Conservation (phyloP, 352 stramenopile genomes). For the Pythium dissotocum region DNA sequence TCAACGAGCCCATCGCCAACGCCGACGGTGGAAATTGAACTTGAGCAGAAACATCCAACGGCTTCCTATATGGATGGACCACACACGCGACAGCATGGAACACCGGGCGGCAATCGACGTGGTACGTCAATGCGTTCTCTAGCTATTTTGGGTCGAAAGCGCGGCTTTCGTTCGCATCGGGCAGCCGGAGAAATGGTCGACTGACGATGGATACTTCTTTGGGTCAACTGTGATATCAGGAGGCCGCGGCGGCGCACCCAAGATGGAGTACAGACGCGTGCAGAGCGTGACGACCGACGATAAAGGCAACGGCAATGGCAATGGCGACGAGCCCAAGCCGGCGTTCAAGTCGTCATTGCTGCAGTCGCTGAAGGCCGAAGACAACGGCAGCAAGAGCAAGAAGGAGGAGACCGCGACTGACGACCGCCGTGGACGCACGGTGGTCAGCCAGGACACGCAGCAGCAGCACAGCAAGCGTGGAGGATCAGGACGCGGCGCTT, state of each 20-base stretch:
- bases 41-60: slow-evolving; percentile 6
- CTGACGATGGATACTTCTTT: not conserved
- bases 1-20: slow-evolving; percentile 1
- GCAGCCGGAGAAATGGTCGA: not conserved
- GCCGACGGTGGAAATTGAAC: not conserved
- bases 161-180: not conserved
- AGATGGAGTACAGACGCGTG: slow-evolving; percentile 46
- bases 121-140: slow-evolving; percentile 24
- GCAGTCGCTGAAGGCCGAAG: slow-evolving; percentile 27
- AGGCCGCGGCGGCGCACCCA: not conserved
- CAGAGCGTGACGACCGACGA: slow-evolving; percentile 36
- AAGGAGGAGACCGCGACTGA: slow-evolving; percentile 13
- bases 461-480: not conserved
- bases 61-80: slow-evolving; percentile 36
- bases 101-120: slow-evolving; percentile 29
- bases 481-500: not conserved
- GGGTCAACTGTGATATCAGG: slow-evolving; percentile 9
- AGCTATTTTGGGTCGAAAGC: slow-evolving; percentile 4
- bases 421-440: slow-evolving; percentile 7
- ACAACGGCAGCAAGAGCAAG: slow-evolving; percentile 8
- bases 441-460: not conserved
- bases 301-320: not conserved
- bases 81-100: slow-evolving; percentile 32
- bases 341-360: slow-evolving; percentile 59
- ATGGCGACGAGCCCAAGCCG: slow-evolving; percentile 7